Evolutionary conservation across 306 rosid genomes (phyloP).

Genomic region (Ormosia emarginata): DNA sequence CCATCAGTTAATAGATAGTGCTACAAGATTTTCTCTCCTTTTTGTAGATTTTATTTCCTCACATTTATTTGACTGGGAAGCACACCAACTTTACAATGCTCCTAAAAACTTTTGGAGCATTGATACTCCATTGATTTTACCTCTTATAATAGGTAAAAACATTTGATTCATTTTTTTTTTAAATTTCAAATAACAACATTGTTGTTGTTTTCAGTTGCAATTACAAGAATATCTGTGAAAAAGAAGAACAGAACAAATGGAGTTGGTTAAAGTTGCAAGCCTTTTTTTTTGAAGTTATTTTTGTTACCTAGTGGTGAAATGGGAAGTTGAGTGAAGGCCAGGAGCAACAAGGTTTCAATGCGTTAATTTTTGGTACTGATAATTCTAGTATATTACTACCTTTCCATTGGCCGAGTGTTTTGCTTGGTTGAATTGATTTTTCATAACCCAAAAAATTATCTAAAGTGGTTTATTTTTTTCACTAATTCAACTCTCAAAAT

Average conservation of each 20-base stretch:
- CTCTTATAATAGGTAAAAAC: too few species aligned
- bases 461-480: too few species aligned
- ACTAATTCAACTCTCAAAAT: too few species aligned
- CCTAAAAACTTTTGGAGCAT: too few species aligned
- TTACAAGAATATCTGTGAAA: not conserved
- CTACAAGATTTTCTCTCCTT: not conserved
- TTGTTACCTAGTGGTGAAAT: constrained; percentile 35
- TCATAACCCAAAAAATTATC: too few species aligned
- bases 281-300: not conserved
- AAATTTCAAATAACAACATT: not conserved
- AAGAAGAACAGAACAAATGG: not conserved
- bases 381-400: too few species aligned
- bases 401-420: too few species aligned
- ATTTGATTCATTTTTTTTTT: too few species aligned
- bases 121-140: too few species aligned
- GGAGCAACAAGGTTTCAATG: not conserved
- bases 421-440: too few species aligned
- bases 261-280: not conserved
- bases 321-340: not conserved
- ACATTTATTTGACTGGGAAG: not conserved
- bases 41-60: not conserved
- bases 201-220: constrained; percentile 29
- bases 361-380: too few species aligned
- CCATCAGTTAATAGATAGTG: not conserved
- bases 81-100: not conserved